A percentile compares a stretch with the other conserved stretches of the same genome.
Conservation (phyloP, 495 filamentous ascomycete genomes). For the Extremus antarcticus region DNA sequence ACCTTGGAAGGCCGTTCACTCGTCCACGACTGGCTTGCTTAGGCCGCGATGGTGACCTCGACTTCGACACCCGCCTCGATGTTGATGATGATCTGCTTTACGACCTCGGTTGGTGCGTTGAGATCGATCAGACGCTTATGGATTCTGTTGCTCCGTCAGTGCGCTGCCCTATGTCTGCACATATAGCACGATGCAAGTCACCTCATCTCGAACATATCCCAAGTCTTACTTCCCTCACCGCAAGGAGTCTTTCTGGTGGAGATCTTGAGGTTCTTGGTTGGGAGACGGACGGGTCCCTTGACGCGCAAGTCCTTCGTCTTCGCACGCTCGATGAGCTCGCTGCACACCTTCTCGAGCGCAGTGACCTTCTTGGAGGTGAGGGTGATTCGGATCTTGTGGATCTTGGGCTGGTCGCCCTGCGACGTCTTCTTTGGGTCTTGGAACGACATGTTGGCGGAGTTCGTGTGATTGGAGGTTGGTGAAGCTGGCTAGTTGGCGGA, state of each 20-base stretch:
- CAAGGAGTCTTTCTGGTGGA: constrained; percentile 93
- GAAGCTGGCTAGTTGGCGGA: not conserved
- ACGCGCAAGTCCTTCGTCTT: constrained; percentile 97
- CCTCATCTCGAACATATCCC: constrained; percentile 98
- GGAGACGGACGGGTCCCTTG: constrained; percentile 97
- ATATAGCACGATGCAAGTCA: constrained; percentile 48
- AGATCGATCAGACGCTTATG: constrained; percentile 23
- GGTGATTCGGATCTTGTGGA: constrained; percentile 98
- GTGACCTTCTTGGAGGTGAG: constrained; percentile 85
- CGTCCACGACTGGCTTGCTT: constrained; percentile 29
- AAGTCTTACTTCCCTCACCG: constrained; percentile 99
- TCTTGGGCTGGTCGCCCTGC: constrained; percentile 72
- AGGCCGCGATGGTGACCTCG: constrained; percentile 98
- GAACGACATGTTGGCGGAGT: constrained; percentile 40
- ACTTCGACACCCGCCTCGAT: constrained; percentile 99
- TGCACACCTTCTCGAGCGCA: constrained; percentile 95
- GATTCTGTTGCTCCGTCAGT: constrained; percentile 6
- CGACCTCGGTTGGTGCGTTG: constrained; percentile 94
- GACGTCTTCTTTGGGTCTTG: constrained; percentile 93
- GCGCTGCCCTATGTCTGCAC: not conserved
- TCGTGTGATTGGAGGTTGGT: constrained; percentile 8
- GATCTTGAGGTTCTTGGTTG: constrained; percentile 94
- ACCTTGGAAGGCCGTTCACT: not conserved
- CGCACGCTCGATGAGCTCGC: constrained; percentile 95
- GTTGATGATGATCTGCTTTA: constrained; percentile 99